Conservation (phyloP, 345 rosid genomes). For the Lepidium didymum region DNA sequence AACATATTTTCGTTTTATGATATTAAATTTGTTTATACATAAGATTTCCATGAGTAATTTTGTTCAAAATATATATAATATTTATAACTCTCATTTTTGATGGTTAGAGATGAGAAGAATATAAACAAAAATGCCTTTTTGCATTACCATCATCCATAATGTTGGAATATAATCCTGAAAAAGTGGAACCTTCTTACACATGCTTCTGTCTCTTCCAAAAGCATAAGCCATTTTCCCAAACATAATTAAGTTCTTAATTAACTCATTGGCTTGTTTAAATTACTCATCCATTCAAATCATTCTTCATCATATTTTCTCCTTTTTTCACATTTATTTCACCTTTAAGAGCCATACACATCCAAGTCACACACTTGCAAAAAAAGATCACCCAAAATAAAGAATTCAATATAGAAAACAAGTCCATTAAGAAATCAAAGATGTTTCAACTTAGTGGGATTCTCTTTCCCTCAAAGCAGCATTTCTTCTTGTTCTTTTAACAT, state of each 20-base stretch:
- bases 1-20: too few relatives aligned
- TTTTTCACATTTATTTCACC: constrained; percentile 4
- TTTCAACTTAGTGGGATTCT: constrained; percentile 57
- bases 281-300: not conserved
- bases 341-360: constrained; percentile 5
- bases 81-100: not conserved
- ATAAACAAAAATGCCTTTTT: constrained; percentile 7
- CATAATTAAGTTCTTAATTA: constrained; percentile 2
- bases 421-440: constrained; percentile 29
- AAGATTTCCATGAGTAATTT: not conserved
- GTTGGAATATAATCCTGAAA: constrained; percentile 12
- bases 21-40: not conserved
- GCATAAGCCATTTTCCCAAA: constrained; percentile 5
- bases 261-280: not conserved
- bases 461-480: constrained; percentile 42
- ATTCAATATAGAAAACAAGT: not conserved
- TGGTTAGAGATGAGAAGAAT: constrained; percentile 3
- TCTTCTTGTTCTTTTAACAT: constrained; percentile 26
- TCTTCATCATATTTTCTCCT: not conserved
- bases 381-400: constrained; percentile 17
- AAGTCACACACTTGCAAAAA: constrained; percentile 23
- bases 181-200: constrained; percentile 27
- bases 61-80: not conserved
- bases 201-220: constrained; percentile 14
- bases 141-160: constrained; percentile 9